These are phyloP conservation scores for Neurospora tetraspora DNA, from an alignment of 495 filamentous ascomycete genomes.

Conservation along the genomic window DNA sequence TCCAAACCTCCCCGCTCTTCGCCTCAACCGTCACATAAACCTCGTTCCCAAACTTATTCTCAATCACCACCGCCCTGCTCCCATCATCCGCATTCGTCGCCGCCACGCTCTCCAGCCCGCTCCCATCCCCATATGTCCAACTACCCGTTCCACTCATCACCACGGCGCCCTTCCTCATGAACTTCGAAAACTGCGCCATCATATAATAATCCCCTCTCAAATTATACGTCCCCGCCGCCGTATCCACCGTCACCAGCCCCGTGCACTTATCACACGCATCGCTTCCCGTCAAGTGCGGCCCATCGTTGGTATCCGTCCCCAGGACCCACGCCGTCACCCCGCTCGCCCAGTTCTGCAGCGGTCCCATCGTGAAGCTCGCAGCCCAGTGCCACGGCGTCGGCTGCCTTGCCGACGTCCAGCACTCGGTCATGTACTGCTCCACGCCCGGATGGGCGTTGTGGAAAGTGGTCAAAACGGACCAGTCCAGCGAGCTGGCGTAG, in stretches of 20 bases:
- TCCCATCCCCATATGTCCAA: conserved; percentile 33
- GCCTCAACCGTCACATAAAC: conserved; percentile 36
- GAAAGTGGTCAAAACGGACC: conserved; percentile 41
- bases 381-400: conserved; percentile 39
- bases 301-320: conserved; percentile 39
- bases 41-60: conserved; percentile 43
- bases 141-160: conserved; percentile 38
- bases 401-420: conserved; percentile 35
- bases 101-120: conserved; percentile 38
- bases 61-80: conserved; percentile 40
- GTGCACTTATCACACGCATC: conserved; percentile 35
- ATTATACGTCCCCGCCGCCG: conserved; percentile 28
- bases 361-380: conserved; percentile 44
- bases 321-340: conserved; percentile 46
- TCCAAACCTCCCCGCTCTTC: conserved; percentile 40
- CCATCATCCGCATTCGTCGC: conserved; percentile 41
- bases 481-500: conserved; percentile 38
- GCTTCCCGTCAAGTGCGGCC: conserved; percentile 42
- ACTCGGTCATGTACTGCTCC: conserved; percentile 51
- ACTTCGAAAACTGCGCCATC: conserved; percentile 48
- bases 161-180: conserved; percentile 41
- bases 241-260: conserved; percentile 39
- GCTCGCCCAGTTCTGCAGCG: conserved; percentile 47
- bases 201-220: conserved; percentile 45
- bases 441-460: conserved; percentile 33